phyloP scores from a whole-genome alignment of 1,284 basidiomycete genomes.

The Ceratobasidium sp. region DNA sequence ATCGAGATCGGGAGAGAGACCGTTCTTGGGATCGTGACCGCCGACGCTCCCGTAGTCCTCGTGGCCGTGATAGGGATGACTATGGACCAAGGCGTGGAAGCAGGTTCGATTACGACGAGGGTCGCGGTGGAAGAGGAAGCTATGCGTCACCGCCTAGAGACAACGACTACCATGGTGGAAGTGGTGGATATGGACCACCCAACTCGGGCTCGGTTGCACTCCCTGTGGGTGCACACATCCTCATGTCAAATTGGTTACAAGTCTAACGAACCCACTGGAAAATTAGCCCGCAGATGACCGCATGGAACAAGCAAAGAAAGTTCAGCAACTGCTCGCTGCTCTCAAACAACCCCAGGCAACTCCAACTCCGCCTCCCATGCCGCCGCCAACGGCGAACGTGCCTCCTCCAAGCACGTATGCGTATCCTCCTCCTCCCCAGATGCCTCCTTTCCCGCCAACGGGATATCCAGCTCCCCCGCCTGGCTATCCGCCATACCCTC shows the following conservation, averaged over 20 bases:
- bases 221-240: conserved; percentile 24
- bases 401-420: conserved; percentile 26
- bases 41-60: conserved; percentile 29
- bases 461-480: conserved; percentile 39
- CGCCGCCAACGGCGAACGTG: not conserved
- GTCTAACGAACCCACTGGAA: not conserved
- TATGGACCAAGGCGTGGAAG: conserved; percentile 15
- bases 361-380: conserved; percentile 70
- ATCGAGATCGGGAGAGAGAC: conserved; percentile 29
- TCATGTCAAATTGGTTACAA: not conserved
- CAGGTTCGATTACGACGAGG: conserved; percentile 49
- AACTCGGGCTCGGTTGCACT: not conserved
- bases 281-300: conserved; percentile 67
- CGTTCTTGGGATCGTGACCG: conserved; percentile 35
- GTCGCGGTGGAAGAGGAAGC: conserved; percentile 58
- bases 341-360: conserved; percentile 62
- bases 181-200: conserved; percentile 22
- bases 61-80: conserved; percentile 19
- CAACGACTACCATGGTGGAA: conserved; percentile 15
- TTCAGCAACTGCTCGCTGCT: conserved; percentile 64
- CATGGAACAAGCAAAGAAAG: conserved; percentile 81
- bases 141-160: conserved; percentile 53
- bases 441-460: conserved; percentile 37
- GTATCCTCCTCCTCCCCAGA: conserved; percentile 37
- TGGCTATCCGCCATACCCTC: conserved; percentile 40